phyloP scores from a whole-genome alignment of 2,329 filamentous ascomycete genomes.

The Arthrobotrys iridis region DNA sequence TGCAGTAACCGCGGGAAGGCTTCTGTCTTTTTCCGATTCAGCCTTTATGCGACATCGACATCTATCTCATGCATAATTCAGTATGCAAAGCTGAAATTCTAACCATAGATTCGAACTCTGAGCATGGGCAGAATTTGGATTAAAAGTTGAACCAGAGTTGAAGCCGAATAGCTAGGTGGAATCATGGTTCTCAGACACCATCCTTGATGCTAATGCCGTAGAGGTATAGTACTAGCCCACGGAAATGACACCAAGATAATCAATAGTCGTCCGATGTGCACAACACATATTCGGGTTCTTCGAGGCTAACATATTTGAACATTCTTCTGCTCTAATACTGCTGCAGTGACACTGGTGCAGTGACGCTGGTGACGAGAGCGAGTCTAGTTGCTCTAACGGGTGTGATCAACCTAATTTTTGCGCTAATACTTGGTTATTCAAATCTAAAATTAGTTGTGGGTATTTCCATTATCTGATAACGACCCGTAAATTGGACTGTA shows the following conservation, averaged over 20 bases:
- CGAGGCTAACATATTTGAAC: too few species aligned
- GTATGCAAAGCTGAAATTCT: not conserved
- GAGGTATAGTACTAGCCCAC: not conserved
- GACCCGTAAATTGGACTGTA: too few species aligned
- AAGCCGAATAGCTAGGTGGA: not conserved
- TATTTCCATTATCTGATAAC: slow-evolving; percentile 14
- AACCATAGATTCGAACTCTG: slow-evolving; percentile 2
- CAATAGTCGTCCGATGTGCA: not conserved
- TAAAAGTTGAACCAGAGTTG: slow-evolving; percentile 11
- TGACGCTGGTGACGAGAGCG: too few species aligned
- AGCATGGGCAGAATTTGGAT: too few species aligned
- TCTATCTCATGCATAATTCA: not conserved
- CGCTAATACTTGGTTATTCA: too few species aligned
- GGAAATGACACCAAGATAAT: not conserved
- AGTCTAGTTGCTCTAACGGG: too few species aligned
- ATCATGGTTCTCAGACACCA: not conserved
- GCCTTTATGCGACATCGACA: slow-evolving; percentile 29
- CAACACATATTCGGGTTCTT: too few species aligned
- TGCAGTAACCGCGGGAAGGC: not conserved
- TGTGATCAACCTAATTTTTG: too few species aligned
- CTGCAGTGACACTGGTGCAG: too few species aligned
- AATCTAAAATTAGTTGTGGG: too few species aligned
- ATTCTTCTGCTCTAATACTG: not conserved
- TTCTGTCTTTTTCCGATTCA: slow-evolving; percentile 39
- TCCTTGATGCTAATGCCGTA: not conserved